A percentile compares a stretch with the other conserved stretches of the same genome.
Evolutionary conservation across 192 early-diverging fungal species (phyloP).

Genomic region (Entophlyctis helioformis): DNA sequence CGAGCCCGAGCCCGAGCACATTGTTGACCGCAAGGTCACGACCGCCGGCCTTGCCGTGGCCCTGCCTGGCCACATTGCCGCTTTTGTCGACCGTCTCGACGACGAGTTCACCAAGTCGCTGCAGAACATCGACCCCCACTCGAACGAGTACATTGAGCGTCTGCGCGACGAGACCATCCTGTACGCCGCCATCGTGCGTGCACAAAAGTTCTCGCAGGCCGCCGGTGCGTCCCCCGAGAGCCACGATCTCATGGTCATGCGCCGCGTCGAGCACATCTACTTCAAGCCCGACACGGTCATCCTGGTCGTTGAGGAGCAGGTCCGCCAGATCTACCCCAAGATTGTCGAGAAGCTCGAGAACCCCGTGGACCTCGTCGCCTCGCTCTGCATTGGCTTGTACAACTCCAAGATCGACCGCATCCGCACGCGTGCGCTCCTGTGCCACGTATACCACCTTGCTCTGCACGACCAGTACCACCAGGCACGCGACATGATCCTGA

Average conservation of each 20-base stretch:
- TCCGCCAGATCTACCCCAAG: too few species aligned
- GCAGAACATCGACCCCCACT: conserved; percentile 93
- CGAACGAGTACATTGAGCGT: conserved; percentile 90
- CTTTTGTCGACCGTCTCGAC: conserved; percentile 86
- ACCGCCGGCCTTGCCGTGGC: conserved; percentile 38
- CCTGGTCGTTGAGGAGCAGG: conserved; percentile 49
- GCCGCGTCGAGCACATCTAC: conserved; percentile 92
- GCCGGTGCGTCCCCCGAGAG: conserved; percentile 27
- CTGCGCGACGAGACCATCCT: conserved; percentile 79
- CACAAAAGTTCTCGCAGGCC: conserved; percentile 57
- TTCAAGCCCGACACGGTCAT: conserved; percentile 92
- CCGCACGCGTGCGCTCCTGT: conserved; percentile 89
- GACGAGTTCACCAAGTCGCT: conserved; percentile 95
- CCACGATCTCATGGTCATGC: conserved; percentile 71
- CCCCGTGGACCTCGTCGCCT: conserved; percentile 56
- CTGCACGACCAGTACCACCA: conserved; percentile 89
- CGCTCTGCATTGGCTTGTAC: conserved; percentile 84
- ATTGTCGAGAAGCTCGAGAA: too few species aligned
- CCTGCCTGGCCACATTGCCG: conserved; percentile 74
- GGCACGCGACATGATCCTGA: conserved; percentile 91
- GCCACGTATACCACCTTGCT: conserved; percentile 95
- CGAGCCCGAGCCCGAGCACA: conserved; percentile 28
- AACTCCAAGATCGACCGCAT: conserved; percentile 67
- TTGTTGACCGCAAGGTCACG: too few species aligned
- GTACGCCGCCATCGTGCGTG: conserved; percentile 78